phyloP scores from a whole-genome alignment of 1,139 yeast genomes.

The Debaryomyces udenii region DNA sequence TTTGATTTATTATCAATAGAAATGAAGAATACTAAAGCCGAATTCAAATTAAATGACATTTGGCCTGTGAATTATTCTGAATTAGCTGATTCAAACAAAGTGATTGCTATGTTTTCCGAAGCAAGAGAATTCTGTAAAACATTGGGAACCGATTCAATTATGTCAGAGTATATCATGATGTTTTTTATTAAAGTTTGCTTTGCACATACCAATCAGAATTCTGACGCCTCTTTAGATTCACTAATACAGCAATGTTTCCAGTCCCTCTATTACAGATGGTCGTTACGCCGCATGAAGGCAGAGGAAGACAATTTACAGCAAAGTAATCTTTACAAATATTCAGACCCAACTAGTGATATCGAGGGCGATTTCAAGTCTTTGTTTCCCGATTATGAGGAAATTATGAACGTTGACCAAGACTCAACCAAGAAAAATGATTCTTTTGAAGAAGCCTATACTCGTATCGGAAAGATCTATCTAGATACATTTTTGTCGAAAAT shows the following conservation, averaged over 20 bases:
- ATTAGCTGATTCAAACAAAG: constrained; percentile 22
- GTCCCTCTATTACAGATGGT: constrained; percentile 77
- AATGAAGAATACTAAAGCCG: constrained; percentile 19
- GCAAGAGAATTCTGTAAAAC: constrained; percentile 44
- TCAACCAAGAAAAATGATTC: constrained; percentile 23
- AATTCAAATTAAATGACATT: constrained; percentile 30
- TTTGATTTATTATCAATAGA: constrained; percentile 51
- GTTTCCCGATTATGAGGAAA: constrained; percentile 88
- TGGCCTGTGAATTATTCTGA: constrained; percentile 52
- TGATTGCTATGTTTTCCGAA: constrained; percentile 31
- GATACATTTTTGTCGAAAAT: constrained; percentile 27
- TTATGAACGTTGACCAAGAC: constrained; percentile 39
- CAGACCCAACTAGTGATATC: constrained; percentile 62
- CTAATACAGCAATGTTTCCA: constrained; percentile 53
- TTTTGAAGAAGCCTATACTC: constrained; percentile 34
- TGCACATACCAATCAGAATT: constrained; percentile 22
- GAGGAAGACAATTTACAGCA: constrained; percentile 66
- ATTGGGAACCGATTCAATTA: constrained; percentile 44
- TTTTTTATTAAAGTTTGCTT: constrained; percentile 34
- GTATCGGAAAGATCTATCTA: constrained; percentile 34
- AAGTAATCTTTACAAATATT: constrained; percentile 65
- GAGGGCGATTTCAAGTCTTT: constrained; percentile 73
- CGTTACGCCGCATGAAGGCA: constrained; percentile 64
- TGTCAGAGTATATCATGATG: constrained; percentile 50
- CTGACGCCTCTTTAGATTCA: constrained; percentile 16